A percentile compares a stretch with the other conserved stretches of the same genome.
Evolutionary conservation across 2,329 filamentous ascomycete species (phyloP).

Genomic region (Microcera coccophila): DNA sequence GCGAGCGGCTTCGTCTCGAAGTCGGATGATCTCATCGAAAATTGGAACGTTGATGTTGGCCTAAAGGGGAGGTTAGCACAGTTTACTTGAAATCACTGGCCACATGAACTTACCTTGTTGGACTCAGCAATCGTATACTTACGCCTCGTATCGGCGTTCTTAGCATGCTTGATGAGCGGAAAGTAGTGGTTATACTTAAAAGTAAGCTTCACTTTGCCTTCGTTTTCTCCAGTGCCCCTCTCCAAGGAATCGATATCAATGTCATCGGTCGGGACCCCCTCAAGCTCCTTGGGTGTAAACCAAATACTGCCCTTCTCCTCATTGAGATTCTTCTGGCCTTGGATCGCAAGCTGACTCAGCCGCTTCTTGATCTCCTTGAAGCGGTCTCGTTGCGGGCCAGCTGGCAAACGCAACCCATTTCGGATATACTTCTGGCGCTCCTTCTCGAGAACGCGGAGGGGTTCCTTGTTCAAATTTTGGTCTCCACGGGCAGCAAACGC

Average conservation of each 20-base stretch:
- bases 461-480: conserved; percentile 62
- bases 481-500: conserved; percentile 51
- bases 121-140: conserved; percentile 71
- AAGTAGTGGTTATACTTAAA: conserved; percentile 85
- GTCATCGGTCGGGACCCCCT: conserved; percentile 71
- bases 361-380: conserved; percentile 87
- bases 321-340: conserved; percentile 76
- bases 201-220: conserved; percentile 68
- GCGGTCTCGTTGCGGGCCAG: conserved; percentile 66
- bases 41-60: conserved; percentile 67
- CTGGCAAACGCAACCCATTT: conserved; percentile 69
- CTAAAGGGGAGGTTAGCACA: conserved; percentile 23
- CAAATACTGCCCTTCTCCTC: conserved; percentile 79
- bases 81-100: not conserved
- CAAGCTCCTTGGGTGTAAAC: conserved; percentile 69
- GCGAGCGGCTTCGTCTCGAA: conserved; percentile 74
- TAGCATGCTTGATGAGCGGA: conserved; percentile 73
- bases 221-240: conserved; percentile 68
- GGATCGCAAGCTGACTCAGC: conserved; percentile 67
- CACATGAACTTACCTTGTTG: conserved; percentile 57
- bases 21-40: conserved; percentile 69
- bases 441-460: conserved; percentile 68
- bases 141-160: conserved; percentile 63
- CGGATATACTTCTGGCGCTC: conserved; percentile 73
- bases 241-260: conserved; percentile 59